These are phyloP conservation scores for Thyridium curvatum DNA, from an alignment of 2,329 filamentous ascomycete species.

Conservation along the genomic window DNA sequence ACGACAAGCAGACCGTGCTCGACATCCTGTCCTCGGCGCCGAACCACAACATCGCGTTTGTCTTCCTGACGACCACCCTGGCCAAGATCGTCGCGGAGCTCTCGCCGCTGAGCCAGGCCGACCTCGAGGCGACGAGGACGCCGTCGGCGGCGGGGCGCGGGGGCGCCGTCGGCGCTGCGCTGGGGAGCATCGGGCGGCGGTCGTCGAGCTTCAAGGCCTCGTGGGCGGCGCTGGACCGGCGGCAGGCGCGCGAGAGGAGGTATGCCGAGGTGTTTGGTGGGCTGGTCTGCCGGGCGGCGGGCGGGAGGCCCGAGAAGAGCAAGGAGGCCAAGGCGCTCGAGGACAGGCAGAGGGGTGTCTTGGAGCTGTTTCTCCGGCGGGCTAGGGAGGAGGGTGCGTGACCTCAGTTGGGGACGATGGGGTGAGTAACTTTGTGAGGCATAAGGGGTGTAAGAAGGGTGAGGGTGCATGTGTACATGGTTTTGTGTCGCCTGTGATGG, in stretches of 20 bases:
- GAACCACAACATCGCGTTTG: conserved; percentile 82
- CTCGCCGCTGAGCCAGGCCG: conserved; percentile 28
- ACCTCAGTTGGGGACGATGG: too few relatives aligned
- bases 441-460: too few relatives aligned
- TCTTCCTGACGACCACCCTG: conserved; percentile 78
- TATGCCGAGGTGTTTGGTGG: conserved; percentile 61
- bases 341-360: conserved; percentile 57
- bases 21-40: conserved; percentile 68
- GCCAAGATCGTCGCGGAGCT: conserved; percentile 45
- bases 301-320: conserved; percentile 18
- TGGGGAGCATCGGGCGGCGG: conserved; percentile 27
- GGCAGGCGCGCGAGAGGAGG: conserved; percentile 52
- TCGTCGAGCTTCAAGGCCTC: conserved; percentile 38
- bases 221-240: conserved; percentile 40
- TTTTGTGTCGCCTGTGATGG: too few relatives aligned
- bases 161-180: conserved; percentile 8
- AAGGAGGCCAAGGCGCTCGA: conserved; percentile 54
- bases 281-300: conserved; percentile 49
- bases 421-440: too few relatives aligned
- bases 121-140: conserved; percentile 25
- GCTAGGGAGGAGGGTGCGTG: conserved; percentile 7
- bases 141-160: conserved; percentile 5
- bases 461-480: too few relatives aligned
- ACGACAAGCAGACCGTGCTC: conserved; percentile 51
- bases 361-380: conserved; percentile 61